Percentiles rank a stretch among this genome's conserved stretches.
Conservation (phyloP, 2,329 filamentous ascomycete species). For the Calycina herbarum region DNA sequence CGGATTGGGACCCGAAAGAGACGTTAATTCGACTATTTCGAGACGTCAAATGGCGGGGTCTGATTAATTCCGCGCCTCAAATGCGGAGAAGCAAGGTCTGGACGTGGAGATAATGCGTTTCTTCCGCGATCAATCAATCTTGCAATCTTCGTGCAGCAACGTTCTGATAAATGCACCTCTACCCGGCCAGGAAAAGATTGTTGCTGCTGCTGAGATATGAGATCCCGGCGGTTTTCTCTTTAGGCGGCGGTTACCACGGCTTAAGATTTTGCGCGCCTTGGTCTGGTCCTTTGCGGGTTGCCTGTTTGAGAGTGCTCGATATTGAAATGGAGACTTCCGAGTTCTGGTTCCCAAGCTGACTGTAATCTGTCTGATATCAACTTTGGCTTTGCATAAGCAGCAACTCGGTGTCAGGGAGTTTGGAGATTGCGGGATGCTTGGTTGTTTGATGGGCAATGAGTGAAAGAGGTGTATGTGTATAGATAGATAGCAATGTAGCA, state of each 20-base stretch:
- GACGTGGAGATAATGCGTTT: conserved; percentile 20
- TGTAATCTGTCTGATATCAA: conserved; percentile 6
- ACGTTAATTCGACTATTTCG: conserved; percentile 25
- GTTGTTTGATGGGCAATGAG: background rate
- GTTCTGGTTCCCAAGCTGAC: conserved; percentile 12
- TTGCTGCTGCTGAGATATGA: conserved; percentile 13
- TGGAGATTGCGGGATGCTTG: background rate
- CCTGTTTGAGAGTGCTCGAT: conserved; percentile 13
- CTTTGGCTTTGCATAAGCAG: background rate
- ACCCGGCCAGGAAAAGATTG: background rate
- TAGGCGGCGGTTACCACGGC: conserved; percentile 24
- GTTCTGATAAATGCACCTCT: background rate
- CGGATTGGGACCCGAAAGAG: background rate
- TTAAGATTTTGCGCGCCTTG: conserved; percentile 7
- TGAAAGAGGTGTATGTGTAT: background rate
- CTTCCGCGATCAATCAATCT: conserved; percentile 23
- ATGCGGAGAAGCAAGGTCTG: conserved; percentile 21
- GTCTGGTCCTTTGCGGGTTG: conserved; percentile 11
- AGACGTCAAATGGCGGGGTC: conserved; percentile 21
- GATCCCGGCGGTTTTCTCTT: conserved; percentile 11
- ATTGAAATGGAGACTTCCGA: conserved; percentile 9
- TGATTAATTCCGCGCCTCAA: conserved; percentile 18
- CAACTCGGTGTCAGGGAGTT: background rate
- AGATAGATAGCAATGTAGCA: background rate
- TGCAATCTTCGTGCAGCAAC: background rate